These are phyloP conservation scores for Populus euphratica DNA, from an alignment of 345 rosid species.

Conservation along the genomic window DNA sequence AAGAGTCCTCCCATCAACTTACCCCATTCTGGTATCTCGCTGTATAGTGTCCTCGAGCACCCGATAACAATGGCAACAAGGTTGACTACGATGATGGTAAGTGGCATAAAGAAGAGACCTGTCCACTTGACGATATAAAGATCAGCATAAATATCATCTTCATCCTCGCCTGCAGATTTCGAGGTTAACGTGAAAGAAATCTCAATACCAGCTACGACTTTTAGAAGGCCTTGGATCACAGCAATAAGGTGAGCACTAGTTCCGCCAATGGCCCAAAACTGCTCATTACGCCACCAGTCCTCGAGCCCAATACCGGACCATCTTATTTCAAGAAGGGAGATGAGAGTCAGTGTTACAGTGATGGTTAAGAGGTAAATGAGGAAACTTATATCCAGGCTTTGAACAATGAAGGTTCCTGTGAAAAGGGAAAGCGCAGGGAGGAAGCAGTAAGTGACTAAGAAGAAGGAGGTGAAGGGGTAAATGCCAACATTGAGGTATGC, in stretches of 20 bases:
- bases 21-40: constrained; percentile 85
- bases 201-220: constrained; percentile 76
- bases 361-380: constrained; percentile 66
- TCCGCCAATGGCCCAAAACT: constrained; percentile 93
- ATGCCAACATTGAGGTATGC: constrained; percentile 84
- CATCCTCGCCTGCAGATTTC: constrained; percentile 69
- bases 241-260: constrained; percentile 84
- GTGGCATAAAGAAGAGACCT: constrained; percentile 72
- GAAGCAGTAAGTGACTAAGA: constrained; percentile 73
- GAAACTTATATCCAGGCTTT: constrained; percentile 52
- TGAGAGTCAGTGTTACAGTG: constrained; percentile 50
- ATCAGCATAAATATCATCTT: constrained; percentile 66
- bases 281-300: constrained; percentile 94
- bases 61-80: constrained; percentile 67
- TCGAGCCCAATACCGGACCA: constrained; percentile 85
- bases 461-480: constrained; percentile 84
- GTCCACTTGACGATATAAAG: constrained; percentile 90
- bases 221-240: constrained; percentile 78
- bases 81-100: constrained; percentile 69
- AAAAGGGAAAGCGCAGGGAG: constrained; percentile 85
- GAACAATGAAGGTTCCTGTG: constrained; percentile 71
- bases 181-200: constrained; percentile 78
- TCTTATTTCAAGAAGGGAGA: constrained; percentile 82
- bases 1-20: constrained; percentile 76
- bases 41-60: constrained; percentile 61